These are phyloP conservation scores for Alternaria ventricosa DNA, from an alignment of 2,329 filamentous ascomycete genomes.

Conservation along the genomic window DNA sequence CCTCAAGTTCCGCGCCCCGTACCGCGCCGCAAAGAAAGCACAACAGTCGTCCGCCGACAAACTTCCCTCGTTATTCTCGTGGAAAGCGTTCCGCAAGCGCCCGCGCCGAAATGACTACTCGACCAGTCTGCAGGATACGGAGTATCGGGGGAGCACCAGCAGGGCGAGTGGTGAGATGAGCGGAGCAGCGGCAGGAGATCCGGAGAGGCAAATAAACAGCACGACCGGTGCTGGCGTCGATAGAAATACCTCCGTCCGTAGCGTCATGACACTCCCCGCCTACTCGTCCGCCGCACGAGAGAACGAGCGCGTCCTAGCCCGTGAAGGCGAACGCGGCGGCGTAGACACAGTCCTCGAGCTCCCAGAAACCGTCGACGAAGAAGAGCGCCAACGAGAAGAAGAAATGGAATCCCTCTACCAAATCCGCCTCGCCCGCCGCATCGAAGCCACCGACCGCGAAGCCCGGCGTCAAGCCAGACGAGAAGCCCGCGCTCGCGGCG, in stretches of 20 bases:
- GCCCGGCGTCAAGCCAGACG: slow-evolving; percentile 71
- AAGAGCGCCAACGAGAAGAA: slow-evolving; percentile 79
- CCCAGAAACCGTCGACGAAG: slow-evolving; percentile 78
- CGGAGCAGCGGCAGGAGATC: slow-evolving; percentile 28
- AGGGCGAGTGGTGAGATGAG: slow-evolving; percentile 40
- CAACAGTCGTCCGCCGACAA: slow-evolving; percentile 28
- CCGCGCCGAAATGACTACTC: slow-evolving; percentile 42
- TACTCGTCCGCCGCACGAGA: slow-evolving; percentile 77
- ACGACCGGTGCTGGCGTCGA: slow-evolving; percentile 63
- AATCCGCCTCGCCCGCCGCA: slow-evolving; percentile 78
- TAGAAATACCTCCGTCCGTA: slow-evolving; percentile 84
- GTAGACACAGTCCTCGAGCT: slow-evolving; percentile 90
- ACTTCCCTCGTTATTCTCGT: slow-evolving; percentile 42
- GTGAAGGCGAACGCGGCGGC: slow-evolving; percentile 89
- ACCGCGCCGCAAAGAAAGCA: slow-evolving; percentile 13
- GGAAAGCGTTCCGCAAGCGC: slow-evolving; percentile 34
- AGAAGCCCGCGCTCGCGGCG: slow-evolving; percentile 75
- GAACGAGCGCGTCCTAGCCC: slow-evolving; percentile 80
- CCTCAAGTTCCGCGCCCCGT: slow-evolving; percentile 28
- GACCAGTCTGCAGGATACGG: slow-evolving; percentile 42
- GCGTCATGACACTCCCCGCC: slow-evolving; percentile 90
- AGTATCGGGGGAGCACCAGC: slow-evolving; percentile 30
- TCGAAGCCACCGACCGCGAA: slow-evolving; percentile 78
- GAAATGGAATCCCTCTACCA: slow-evolving; percentile 95
- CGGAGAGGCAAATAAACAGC: slow-evolving; percentile 35